Evolutionary conservation across 2,329 filamentous ascomycete species (phyloP).

Genomic region (Cercospora nicotianae): DNA sequence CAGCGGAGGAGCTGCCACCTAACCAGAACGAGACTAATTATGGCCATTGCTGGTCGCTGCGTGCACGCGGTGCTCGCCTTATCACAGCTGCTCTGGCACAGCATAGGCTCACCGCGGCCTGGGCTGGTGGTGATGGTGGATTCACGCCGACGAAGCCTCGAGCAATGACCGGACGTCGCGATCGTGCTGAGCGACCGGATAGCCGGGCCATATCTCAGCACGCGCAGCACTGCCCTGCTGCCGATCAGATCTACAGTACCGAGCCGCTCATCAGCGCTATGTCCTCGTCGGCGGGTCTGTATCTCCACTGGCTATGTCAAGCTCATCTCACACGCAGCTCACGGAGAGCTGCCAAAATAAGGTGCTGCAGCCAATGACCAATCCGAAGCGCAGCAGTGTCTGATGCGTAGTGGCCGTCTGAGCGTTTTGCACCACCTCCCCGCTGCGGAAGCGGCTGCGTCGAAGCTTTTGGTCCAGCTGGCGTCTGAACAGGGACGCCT

Average conservation of each 20-base stretch:
- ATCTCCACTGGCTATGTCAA: background rate
- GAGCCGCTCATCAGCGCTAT: background rate
- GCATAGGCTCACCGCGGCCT: too few species aligned
- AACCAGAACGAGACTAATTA: background rate
- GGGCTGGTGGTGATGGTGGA: too few species aligned
- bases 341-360: slow-evolving; percentile 1
- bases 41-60: too few species aligned
- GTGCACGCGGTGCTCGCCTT: too few species aligned
- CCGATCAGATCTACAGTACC: background rate
- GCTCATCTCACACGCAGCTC: background rate
- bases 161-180: background rate
- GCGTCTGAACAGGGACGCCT: too few species aligned
- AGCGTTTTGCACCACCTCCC: background rate
- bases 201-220: background rate
- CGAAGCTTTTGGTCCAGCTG: slow-evolving; percentile 20
- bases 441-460: background rate
- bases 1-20: background rate
- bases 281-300: background rate
- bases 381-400: background rate
- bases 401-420: background rate
- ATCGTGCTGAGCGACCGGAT: background rate
- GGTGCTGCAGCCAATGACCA: background rate
- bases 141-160: background rate
- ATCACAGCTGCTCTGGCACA: too few species aligned
- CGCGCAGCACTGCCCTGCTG: background rate